phyloP scores from a whole-genome alignment of 805 yeast species.

The Maudiozyma bulderi region DNA sequence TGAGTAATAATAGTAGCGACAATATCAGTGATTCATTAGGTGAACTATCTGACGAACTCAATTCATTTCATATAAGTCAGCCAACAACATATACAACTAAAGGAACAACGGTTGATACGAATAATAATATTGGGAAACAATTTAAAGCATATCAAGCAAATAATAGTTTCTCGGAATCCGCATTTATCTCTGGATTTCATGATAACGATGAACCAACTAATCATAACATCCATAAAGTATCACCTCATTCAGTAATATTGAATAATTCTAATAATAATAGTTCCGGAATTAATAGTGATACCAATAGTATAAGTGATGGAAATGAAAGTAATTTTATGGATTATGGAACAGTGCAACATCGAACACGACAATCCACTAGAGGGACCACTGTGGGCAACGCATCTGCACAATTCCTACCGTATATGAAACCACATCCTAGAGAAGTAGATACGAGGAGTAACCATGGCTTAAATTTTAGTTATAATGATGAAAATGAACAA shows the following conservation, averaged over 20 bases:
- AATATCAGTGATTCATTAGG: not conserved
- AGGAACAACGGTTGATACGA: constrained; percentile 1
- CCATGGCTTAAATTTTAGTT: not conserved
- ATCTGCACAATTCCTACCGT: constrained; percentile 5
- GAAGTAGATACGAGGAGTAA: not conserved
- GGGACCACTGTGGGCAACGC: constrained; percentile 3
- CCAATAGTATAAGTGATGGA: not conserved
- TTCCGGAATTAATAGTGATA: not conserved
- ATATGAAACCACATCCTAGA: constrained; percentile 1
- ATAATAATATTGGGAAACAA: not conserved
- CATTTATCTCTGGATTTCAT: not conserved
- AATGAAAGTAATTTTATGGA: not conserved
- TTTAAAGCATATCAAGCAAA: constrained; percentile 1
- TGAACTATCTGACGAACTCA: constrained; percentile 1
- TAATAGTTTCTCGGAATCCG: constrained; percentile 1
- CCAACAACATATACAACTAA: constrained; percentile 3
- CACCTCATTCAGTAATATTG: not conserved
- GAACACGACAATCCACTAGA: constrained; percentile 5
- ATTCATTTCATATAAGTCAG: constrained; percentile 3
- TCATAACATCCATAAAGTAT: not conserved
- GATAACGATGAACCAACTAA: not conserved
- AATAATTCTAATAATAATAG: not conserved
- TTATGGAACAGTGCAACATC: constrained; percentile 7
- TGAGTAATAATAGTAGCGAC: not conserved
- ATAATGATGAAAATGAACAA: not conserved